Evolutionary conservation across 2,329 filamentous ascomycete genomes (phyloP).

Genomic region (Bertia moriformis): DNA sequence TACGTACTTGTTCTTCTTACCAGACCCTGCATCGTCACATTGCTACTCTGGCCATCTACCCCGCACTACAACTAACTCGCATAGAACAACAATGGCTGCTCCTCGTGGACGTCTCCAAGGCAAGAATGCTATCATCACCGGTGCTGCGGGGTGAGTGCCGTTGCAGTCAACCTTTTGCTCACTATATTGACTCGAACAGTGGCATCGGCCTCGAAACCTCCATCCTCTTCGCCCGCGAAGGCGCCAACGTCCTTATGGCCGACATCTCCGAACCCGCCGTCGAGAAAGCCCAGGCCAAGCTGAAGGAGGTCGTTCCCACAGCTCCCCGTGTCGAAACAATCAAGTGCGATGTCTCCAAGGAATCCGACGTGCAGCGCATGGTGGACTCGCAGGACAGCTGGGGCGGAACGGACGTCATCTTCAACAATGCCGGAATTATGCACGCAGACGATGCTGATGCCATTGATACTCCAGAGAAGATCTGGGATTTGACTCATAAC

Average conservation of each 20-base stretch:
- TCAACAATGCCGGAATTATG: constrained; percentile 75
- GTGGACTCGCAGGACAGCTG: constrained; percentile 49
- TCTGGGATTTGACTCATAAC: constrained; percentile 63
- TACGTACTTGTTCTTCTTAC: no score
- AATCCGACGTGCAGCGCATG: constrained; percentile 44
- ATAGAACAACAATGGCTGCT: constrained; percentile 1
- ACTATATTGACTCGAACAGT: constrained; percentile 17
- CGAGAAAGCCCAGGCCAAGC: constrained; percentile 42
- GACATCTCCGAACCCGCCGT: constrained; percentile 55
- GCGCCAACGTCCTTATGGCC: constrained; percentile 55
- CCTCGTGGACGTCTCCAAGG: constrained; percentile 4
- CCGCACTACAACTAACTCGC: no score
- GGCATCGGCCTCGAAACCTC: constrained; percentile 64
- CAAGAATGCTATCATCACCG: constrained; percentile 40
- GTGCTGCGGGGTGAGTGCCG: constrained; percentile 47
- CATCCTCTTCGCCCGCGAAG: constrained; percentile 59
- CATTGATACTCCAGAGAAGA: constrained; percentile 55
- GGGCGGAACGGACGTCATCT: constrained; percentile 62
- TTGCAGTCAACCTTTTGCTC: constrained; percentile 1
- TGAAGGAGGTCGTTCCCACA: constrained; percentile 40
- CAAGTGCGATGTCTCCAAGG: constrained; percentile 55
- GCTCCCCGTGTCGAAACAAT: constrained; percentile 31
- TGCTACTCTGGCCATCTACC: no score
- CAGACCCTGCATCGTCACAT: no score
- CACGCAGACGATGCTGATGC: constrained; percentile 51